Evolutionary conservation across 1,284 basidiomycete species (phyloP).

Genomic region (Trichosporon asahii): DNA sequence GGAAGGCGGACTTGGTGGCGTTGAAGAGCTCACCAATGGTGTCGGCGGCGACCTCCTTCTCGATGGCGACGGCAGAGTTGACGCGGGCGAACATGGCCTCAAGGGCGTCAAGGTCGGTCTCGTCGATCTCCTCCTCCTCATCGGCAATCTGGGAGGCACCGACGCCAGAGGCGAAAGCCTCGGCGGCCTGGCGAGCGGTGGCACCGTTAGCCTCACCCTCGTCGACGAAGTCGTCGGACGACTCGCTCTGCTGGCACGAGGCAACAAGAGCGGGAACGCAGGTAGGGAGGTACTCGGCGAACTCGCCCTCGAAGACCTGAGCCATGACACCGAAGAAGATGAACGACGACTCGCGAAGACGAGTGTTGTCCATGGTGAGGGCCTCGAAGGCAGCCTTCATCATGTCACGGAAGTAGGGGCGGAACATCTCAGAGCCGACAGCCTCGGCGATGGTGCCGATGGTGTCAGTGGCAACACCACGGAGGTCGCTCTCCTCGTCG

Average conservation of each 20-base stretch:
- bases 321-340: constrained; percentile 99
- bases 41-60: constrained; percentile 99
- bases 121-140: constrained; percentile 65
- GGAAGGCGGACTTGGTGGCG: constrained; percentile 77
- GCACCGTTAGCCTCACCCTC: constrained; percentile 53
- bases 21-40: constrained; percentile 89
- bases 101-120: constrained; percentile 75
- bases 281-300: constrained; percentile 77
- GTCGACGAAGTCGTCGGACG: constrained; percentile 63
- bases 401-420: constrained; percentile 90
- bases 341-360: constrained; percentile 93
- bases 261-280: constrained; percentile 83
- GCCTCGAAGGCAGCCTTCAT: constrained; percentile 95
- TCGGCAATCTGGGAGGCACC: constrained; percentile 59
- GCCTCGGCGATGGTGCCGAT: constrained; percentile 98
- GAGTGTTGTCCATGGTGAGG: constrained; percentile 75
- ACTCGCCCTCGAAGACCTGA: constrained; percentile 91
- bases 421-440: constrained; percentile 89
- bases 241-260: constrained; percentile 73
- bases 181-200: constrained; percentile 41
- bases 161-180: constrained; percentile 61
- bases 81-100: constrained; percentile 64
- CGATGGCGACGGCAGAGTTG: constrained; percentile 94
- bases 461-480: constrained; percentile 97
- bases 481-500: constrained; percentile 77